Percentiles rank a stretch among this genome's conserved stretches.
These are phyloP conservation scores for Termitomyces sp. DNA, from an alignment of 768 basidiomycete species.

Conservation along the genomic window DNA sequence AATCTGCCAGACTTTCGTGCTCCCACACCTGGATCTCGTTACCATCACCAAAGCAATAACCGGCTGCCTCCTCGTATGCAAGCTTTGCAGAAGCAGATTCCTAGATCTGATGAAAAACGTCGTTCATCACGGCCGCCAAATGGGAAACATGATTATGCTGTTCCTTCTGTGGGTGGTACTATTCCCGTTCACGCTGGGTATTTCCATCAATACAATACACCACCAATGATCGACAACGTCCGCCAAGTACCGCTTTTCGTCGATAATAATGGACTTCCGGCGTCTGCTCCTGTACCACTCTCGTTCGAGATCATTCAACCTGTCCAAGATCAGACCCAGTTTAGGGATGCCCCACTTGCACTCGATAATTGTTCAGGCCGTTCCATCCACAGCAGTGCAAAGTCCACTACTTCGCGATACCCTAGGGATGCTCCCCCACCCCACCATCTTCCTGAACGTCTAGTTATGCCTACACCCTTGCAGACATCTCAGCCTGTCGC, in stretches of 20 bases:
- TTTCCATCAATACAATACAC: conserved; percentile 1
- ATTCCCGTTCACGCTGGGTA: background rate
- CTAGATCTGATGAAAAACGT: conserved; percentile 11
- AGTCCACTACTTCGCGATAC: conserved; percentile 12
- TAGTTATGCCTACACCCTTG: conserved; percentile 73
- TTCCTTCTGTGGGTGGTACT: background rate
- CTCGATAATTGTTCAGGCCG: conserved; percentile 5
- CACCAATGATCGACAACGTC: conserved; percentile 8
- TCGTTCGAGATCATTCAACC: background rate
- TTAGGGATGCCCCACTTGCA: background rate
- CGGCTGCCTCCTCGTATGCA: conserved; percentile 18
- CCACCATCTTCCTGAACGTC: conserved; percentile 51
- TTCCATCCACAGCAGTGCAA: conserved; percentile 12
- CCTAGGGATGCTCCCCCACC: conserved; percentile 14
- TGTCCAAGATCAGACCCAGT: background rate
- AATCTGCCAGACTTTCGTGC: conserved; percentile 7
- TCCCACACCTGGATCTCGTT: conserved; percentile 6
- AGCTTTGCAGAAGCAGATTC: conserved; percentile 14
- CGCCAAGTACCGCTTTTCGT: conserved; percentile 7
- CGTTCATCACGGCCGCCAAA: conserved; percentile 8
- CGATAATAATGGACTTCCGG: conserved; percentile 9
- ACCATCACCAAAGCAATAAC: conserved; percentile 6
- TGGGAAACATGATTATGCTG: background rate
- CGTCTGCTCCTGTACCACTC: conserved; percentile 4
- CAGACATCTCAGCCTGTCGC: conserved; percentile 26